These are phyloP conservation scores for Yamadazyma pseudoaaseri DNA, from an alignment of 1,139 yeast species.

Conservation along the genomic window DNA sequence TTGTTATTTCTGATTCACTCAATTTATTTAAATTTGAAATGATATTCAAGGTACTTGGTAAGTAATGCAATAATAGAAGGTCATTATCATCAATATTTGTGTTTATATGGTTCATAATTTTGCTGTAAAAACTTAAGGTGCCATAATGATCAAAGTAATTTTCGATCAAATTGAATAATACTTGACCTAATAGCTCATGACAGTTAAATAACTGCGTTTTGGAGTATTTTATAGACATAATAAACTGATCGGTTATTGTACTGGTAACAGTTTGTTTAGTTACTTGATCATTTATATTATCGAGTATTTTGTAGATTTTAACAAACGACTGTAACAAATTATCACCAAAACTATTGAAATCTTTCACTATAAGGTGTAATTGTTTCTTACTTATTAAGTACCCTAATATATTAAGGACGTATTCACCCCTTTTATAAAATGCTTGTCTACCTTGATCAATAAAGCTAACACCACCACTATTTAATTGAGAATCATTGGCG, in stretches of 20 bases:
- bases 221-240: conserved; percentile 55
- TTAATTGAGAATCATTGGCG: conserved; percentile 40
- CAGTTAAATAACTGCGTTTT: conserved; percentile 61
- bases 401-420: conserved; percentile 67
- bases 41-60: conserved; percentile 59
- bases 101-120: conserved; percentile 28
- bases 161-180: conserved; percentile 51
- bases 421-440: conserved; percentile 67
- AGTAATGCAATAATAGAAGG: conserved; percentile 56
- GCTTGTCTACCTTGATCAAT: conserved; percentile 71
- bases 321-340: conserved; percentile 54
- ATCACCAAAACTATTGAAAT: conserved; percentile 25
- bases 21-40: conserved; percentile 28
- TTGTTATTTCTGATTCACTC: conserved; percentile 23
- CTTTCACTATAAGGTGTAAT: conserved; percentile 21
- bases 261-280: conserved; percentile 58
- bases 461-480: conserved; percentile 50
- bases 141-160: conserved; percentile 33
- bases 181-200: conserved; percentile 72
- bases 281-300: conserved; percentile 57
- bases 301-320: conserved; percentile 54
- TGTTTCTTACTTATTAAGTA: conserved; percentile 44
- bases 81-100: conserved; percentile 57
- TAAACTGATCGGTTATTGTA: conserved; percentile 46
- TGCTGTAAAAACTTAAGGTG: conserved; percentile 31